phyloP scores from a whole-genome alignment of 2,329 filamentous ascomycete species.

The Sporothrix schenckii region DNA sequence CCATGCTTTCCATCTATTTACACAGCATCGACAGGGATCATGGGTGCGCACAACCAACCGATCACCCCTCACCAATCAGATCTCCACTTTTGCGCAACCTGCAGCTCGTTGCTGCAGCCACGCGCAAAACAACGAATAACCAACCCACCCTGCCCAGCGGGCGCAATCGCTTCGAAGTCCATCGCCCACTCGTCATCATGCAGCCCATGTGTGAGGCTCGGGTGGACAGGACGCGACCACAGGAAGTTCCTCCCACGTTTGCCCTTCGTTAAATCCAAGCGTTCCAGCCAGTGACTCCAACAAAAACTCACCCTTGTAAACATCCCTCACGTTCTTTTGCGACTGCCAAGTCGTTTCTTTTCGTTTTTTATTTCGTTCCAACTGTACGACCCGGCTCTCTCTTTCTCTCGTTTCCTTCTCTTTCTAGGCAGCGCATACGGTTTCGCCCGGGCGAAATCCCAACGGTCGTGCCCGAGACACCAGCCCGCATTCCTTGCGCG shows the following conservation, averaged over 20 bases:
- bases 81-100: conserved; percentile 16
- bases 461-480: conserved; percentile 19
- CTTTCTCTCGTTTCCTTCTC: neutral
- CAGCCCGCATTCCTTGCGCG: conserved; percentile 22
- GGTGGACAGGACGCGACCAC: neutral
- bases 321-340: neutral
- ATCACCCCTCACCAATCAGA: conserved; percentile 21
- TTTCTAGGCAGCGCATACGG: neutral
- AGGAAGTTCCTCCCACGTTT: neutral
- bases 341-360: conserved; percentile 19
- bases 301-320: conserved; percentile 12
- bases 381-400: neutral
- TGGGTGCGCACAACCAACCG: conserved; percentile 8
- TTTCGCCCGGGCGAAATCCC: neutral
- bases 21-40: conserved; percentile 21
- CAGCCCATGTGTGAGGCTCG: neutral
- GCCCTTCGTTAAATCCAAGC: neutral
- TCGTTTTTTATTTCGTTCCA: neutral
- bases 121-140: neutral
- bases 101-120: conserved; percentile 20
- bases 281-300: neutral
- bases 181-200: conserved; percentile 11
- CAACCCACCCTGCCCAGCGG: neutral
- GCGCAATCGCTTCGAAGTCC: neutral
- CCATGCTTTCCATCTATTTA: neutral